Percentiles rank a stretch among this genome's conserved stretches.
Evolutionary conservation across 768 basidiomycete species (phyloP).

Genomic region (Leccinum boreale): DNA sequence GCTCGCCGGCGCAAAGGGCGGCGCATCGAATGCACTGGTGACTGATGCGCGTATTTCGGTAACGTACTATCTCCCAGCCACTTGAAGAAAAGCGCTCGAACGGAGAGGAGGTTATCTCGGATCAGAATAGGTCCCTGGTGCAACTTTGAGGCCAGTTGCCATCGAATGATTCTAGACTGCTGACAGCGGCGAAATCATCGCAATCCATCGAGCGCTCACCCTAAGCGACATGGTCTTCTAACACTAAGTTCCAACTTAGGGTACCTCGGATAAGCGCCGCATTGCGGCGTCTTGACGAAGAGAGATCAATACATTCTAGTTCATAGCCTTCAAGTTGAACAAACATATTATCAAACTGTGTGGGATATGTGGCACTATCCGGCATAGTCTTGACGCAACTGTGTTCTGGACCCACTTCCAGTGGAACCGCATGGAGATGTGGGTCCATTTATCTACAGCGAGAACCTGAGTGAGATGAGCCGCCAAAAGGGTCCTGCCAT

Average conservation of each 20-base stretch:
- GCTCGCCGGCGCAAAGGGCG: background rate
- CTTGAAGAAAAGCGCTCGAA: background rate
- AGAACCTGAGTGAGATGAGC: background rate
- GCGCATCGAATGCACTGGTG: background rate
- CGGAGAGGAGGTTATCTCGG: background rate
- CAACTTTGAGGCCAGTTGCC: background rate
- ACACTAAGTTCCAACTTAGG: background rate
- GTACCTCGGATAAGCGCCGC: background rate
- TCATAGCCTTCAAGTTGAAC: background rate
- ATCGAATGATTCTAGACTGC: background rate
- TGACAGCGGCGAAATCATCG: background rate
- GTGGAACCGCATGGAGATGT: background rate
- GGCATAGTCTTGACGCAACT: background rate
- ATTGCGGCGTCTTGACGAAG: background rate
- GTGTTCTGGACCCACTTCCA: background rate
- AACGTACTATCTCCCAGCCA: background rate
- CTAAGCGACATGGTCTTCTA: background rate
- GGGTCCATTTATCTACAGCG: background rate
- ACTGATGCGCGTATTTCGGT: background rate
- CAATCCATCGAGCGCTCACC: background rate
- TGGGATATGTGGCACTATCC: background rate
- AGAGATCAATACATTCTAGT: background rate
- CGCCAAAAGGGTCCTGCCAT: background rate
- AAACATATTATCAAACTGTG: background rate
- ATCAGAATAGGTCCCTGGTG: background rate